Evolutionary conservation across 2,329 filamentous ascomycete species (phyloP).

Genomic region (Curvularia verruculosa): DNA sequence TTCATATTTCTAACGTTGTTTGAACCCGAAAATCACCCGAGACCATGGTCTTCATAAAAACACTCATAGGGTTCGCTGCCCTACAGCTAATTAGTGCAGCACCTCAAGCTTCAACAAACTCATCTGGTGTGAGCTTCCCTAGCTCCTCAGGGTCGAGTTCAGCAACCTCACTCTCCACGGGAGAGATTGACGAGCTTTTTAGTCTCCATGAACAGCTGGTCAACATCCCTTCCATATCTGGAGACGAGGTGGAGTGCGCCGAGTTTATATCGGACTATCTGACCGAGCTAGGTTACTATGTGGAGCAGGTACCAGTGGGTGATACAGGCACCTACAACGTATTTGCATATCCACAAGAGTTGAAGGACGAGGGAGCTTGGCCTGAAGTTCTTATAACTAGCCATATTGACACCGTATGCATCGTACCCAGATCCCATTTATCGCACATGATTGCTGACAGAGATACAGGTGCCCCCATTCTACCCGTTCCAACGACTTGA

Average conservation of each 20-base stretch:
- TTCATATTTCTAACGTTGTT: neutral
- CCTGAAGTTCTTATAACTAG: slow-evolving; percentile 70
- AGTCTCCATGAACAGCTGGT: slow-evolving; percentile 33
- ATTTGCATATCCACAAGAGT: slow-evolving; percentile 63
- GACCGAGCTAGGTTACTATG: slow-evolving; percentile 54
- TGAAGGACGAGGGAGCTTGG: slow-evolving; percentile 47
- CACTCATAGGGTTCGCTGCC: slow-evolving; percentile 1
- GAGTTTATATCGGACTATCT: slow-evolving; percentile 72
- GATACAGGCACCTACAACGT: slow-evolving; percentile 70
- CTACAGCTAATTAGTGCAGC: slow-evolving; percentile 2
- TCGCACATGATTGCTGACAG: neutral
- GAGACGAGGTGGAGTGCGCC: slow-evolving; percentile 70
- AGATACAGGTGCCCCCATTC: slow-evolving; percentile 59
- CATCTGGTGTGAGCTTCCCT: slow-evolving; percentile 11
- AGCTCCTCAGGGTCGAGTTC: slow-evolving; percentile 2
- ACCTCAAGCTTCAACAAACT: slow-evolving; percentile 12
- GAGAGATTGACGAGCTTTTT: slow-evolving; percentile 31
- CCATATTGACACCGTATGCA: slow-evolving; percentile 72
- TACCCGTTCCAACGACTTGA: slow-evolving; percentile 65
- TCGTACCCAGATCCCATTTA: neutral
- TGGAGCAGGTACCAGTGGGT: slow-evolving; percentile 54
- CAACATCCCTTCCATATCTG: slow-evolving; percentile 44
- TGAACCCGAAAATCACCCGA: neutral
- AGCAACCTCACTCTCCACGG: slow-evolving; percentile 13
- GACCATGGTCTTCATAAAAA: slow-evolving; percentile 5